A percentile compares a stretch with the other conserved stretches of the same genome.
These are phyloP conservation scores for Sphaerulina populicola DNA, from an alignment of 2,329 filamentous ascomycete species.

Conservation along the genomic window DNA sequence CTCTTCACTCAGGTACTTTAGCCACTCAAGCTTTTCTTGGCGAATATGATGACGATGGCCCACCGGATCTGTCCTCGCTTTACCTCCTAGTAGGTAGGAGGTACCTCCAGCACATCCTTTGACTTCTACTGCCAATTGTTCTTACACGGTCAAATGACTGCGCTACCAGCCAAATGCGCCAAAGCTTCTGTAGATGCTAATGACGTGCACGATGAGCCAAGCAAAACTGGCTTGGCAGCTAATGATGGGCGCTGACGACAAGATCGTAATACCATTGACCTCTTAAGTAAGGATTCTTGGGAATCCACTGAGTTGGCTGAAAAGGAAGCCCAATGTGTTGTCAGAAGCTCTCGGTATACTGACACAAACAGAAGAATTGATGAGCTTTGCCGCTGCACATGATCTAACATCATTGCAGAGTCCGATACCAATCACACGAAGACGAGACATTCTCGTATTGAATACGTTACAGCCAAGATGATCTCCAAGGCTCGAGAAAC, in stretches of 20 bases:
- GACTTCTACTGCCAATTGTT: neutral
- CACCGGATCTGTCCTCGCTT: neutral
- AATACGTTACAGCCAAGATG: neutral
- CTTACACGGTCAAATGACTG: neutral
- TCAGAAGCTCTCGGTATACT: neutral
- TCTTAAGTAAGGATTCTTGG: neutral
- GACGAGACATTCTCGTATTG: neutral
- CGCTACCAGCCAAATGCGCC: neutral
- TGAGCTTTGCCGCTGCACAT: too few relatives aligned
- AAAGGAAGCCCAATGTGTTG: too few relatives aligned
- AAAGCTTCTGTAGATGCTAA: neutral
- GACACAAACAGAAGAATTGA: neutral
- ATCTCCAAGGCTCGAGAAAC: slow-evolving; percentile 19
- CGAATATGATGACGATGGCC: neutral
- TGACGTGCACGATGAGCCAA: neutral
- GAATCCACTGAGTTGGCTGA: neutral
- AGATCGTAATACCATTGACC: neutral
- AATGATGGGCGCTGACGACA: neutral
- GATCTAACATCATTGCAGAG: too few relatives aligned
- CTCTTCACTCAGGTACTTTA: too few relatives aligned
- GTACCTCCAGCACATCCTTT: too few relatives aligned
- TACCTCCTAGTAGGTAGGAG: too few relatives aligned
- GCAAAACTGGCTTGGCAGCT: neutral
- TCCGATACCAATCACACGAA: neutral
- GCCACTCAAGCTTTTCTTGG: too few relatives aligned